Conservation (phyloP, 768 basidiomycete species). For the Tricholomella constricta region DNA sequence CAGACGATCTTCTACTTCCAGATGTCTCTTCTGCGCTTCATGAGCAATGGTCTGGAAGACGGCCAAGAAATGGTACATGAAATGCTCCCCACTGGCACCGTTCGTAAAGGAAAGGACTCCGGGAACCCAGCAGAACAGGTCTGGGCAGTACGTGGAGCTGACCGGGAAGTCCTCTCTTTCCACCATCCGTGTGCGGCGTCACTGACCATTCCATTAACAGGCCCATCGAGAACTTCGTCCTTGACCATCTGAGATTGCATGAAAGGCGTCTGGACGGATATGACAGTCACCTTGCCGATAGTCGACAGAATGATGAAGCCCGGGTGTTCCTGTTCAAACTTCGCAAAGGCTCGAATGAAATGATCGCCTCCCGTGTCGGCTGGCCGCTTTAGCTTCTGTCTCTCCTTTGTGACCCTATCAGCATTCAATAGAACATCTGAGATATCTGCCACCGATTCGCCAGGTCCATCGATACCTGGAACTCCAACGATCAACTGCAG, state of each 20-base stretch:
- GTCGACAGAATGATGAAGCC: neutral
- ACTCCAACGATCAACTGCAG: neutral
- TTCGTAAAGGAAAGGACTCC: conserved; percentile 35
- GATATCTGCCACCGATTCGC: too few species aligned
- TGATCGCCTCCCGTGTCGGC: neutral
- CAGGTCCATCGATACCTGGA: neutral
- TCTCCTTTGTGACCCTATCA: neutral
- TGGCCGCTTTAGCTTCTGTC: neutral
- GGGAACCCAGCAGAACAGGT: conserved; percentile 34
- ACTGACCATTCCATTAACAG: too few species aligned
- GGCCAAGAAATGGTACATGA: conserved; percentile 31
- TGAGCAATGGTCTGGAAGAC: conserved; percentile 27
- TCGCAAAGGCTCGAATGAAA: neutral
- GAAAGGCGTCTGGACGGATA: conserved; percentile 5
- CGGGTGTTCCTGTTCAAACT: neutral
- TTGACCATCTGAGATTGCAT: conserved; percentile 3
- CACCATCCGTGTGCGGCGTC: conserved; percentile 2
- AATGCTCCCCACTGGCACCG: conserved; percentile 33
- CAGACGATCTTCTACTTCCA: neutral
- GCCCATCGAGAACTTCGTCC: neutral
- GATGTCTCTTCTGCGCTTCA: conserved; percentile 17
- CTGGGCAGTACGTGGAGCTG: conserved; percentile 28
- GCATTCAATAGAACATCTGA: neutral
- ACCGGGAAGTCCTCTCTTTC: conserved; percentile 8
- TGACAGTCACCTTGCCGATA: neutral